phyloP scores from a whole-genome alignment of 306 rosid species.

The Potentilla sterilis region DNA sequence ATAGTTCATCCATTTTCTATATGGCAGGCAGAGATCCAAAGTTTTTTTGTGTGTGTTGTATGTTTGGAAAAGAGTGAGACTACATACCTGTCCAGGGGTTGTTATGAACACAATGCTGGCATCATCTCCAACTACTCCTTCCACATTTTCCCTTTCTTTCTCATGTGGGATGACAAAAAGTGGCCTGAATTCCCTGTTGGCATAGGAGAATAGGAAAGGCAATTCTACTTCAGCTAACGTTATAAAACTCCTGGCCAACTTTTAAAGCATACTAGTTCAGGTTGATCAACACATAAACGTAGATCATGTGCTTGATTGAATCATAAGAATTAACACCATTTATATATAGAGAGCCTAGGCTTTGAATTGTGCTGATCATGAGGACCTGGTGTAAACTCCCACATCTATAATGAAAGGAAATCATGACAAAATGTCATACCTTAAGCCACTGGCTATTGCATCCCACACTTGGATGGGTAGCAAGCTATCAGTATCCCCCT shows the following conservation, averaged over 20 bases:
- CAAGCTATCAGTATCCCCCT: constrained; percentile 83
- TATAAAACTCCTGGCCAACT: constrained; percentile 1
- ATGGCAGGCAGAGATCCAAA: neutral
- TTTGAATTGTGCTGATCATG: neutral
- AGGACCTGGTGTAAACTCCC: neutral
- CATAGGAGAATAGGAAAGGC: constrained; percentile 1
- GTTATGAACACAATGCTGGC: constrained; percentile 76
- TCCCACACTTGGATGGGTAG: constrained; percentile 79
- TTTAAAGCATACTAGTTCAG: neutral
- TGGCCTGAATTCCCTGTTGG: constrained; percentile 65
- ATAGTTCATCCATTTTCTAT: neutral
- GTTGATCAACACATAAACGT: neutral
- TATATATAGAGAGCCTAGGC: neutral
- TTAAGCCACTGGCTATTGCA: constrained; percentile 47
- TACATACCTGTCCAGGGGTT: constrained; percentile 85
- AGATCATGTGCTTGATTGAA: neutral
- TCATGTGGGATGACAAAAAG: constrained; percentile 92
- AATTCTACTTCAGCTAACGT: neutral
- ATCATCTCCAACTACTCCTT: constrained; percentile 56
- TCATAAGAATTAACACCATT: neutral
- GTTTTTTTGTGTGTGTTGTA: neutral
- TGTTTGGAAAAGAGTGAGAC: neutral
- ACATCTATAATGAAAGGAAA: neutral
- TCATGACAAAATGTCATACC: constrained; percentile 24
- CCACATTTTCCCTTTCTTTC: constrained; percentile 79